A percentile compares a stretch with the other conserved stretches of the same genome.
Evolutionary conservation across 2,329 filamentous ascomycete species (phyloP).

Genomic region (Colletotrichum abscissum): DNA sequence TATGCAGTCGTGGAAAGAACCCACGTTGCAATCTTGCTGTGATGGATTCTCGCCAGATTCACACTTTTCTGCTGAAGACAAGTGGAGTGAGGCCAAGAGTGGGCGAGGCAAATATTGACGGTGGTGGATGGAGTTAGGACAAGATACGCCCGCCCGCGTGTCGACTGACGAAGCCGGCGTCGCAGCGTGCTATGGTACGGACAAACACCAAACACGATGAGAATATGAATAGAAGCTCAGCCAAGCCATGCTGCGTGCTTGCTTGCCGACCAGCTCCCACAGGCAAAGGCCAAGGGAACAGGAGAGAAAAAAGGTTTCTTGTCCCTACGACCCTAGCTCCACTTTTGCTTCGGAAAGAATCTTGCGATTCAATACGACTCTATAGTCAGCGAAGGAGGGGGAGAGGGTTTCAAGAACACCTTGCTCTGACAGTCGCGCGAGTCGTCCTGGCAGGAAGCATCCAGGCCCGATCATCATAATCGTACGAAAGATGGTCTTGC

Average conservation of each 20-base stretch:
- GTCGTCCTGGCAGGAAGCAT: constrained; percentile 17
- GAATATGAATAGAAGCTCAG: constrained; percentile 7
- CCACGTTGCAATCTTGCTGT: constrained; percentile 15
- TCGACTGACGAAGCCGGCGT: neutral
- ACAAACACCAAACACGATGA: neutral
- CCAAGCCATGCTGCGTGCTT: neutral
- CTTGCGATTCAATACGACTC: constrained; percentile 33
- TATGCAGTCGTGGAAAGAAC: constrained; percentile 6
- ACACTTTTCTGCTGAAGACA: constrained; percentile 16
- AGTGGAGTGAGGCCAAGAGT: constrained; percentile 22
- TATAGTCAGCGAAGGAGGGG: constrained; percentile 18
- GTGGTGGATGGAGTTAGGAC: neutral
- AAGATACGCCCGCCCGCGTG: neutral
- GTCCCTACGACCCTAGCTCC: constrained; percentile 24
- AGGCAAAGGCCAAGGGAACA: neutral
- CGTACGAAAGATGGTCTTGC: constrained; percentile 18
- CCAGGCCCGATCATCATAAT: constrained; percentile 19
- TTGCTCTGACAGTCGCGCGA: constrained; percentile 31
- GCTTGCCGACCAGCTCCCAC: neutral
- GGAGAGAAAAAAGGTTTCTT: constrained; percentile 23
- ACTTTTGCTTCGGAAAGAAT: constrained; percentile 33
- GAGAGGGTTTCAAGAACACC: constrained; percentile 26
- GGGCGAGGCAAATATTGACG: neutral
- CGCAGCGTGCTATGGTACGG: neutral
- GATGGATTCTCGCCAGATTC: constrained; percentile 7